Base-by-base conservation (phyloP, 148 eudicot genomes). In the Linanthus parryae region DNA sequence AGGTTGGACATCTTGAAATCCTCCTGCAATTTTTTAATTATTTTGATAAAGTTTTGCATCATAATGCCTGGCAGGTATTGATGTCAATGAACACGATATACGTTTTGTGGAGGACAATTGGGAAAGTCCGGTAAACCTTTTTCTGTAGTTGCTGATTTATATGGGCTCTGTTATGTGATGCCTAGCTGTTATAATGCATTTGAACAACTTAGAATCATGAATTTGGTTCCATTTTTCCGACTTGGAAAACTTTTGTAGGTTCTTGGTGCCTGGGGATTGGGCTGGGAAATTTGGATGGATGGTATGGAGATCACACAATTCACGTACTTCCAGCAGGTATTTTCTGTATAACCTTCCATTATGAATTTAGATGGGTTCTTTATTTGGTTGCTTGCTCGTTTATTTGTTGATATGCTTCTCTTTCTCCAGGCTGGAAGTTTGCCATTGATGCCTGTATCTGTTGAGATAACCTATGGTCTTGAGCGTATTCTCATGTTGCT, bases 271-370 rank as follows among this genome's bases (percentile, higher is more conserved):
- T 94, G 99, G 99, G 99, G 99, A 64, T 80, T 94, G 74, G 99
- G 99, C 64, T 94, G 99, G 99, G 99, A 94, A 76, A 78, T 94
- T 49, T 94, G 99, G 99, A 88, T 94, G 99, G 99, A 94, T 70
- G 99, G 99, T 36, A 94, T 94, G 99, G 99, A 94, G 75, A 74
- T 94, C 62, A 94, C 99, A 20, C 99, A 94, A 52, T 94, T 94
- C 64, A 94, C 99, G 29, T 94, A 94, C 85, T 88, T 94, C 72
- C 99, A 94, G 72, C 99, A 88, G 99, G 99, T 94, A 40, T 35
- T 50, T 34, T 47, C n/a, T n/a, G n/a, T n/a, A n/a, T n/a, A n/a
- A n/a, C n/a, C n/a, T 20, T 48, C 54, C 12, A 31, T 40, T 18
- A 2, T 28, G 14, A 10, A 52, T 39, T 52, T 26, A 30, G 10